Evolutionary conservation across 345 rosid genomes (phyloP), one percentile per base, ranked within the genome.

Genomic region (Odontarrhena argentea): DNA sequence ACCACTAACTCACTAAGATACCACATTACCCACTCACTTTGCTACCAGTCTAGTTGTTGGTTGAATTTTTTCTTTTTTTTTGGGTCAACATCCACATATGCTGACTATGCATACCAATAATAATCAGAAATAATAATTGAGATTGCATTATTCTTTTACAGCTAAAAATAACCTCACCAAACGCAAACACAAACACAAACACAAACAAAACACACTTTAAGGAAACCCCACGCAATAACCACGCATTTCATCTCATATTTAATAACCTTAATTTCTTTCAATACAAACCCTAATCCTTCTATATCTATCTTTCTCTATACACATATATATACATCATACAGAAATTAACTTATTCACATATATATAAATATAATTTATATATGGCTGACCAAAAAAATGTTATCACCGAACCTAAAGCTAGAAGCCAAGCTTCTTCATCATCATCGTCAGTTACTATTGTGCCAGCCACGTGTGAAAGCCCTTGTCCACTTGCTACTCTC

Each of bases 151-250:
- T 15, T n/a, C 28, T 49, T 24, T 41, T 60, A 70, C 75, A 71
- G 57, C 58, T 55, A 25, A 14, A 63, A 37, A 7, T 45, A 47
- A 30, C 52, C 75, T 28, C 59, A 63, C 69, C 57, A 42, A 63
- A 56, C 22, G 22, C 22, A 18, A 28, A 28, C 3, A 5, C 36
- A 32, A 32, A 32, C 70, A 55, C 56, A 38, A 46, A 61, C 74
- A 69, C 62, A 61, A 63, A 63, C 63, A 64, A 72, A 72, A 72
- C 65, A 65, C 71, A 64, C 76, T 56, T 65, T 57, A 57, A 53
- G 59, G 48, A 57, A 72, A 73, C 65, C 76, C 70, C 76, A 71
- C 76, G 76, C 70, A 71, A 48, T 47, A 49, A 13, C 76, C 76
- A 72, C 76, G 70, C 54, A 64, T 57, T 42, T 56, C 30, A 22